Evolutionary conservation across 768 basidiomycete species (phyloP).

Genomic region (Trametes coccinea): DNA sequence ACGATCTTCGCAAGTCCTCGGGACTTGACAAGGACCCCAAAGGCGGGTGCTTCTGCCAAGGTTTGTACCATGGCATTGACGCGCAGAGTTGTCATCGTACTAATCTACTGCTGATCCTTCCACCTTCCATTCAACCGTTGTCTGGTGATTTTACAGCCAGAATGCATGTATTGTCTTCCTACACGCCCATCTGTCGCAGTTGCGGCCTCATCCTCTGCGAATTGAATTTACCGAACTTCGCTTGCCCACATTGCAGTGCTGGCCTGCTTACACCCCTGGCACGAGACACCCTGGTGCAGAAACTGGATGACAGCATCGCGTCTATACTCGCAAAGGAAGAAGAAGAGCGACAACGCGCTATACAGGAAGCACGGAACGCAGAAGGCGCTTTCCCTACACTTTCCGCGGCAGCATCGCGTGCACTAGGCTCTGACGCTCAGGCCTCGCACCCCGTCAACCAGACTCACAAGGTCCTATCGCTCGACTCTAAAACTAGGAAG

Average conservation of each 20-base stretch:
- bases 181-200: slow-evolving; percentile 52
- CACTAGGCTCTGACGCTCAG: slow-evolving; percentile 19
- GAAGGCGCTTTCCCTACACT: slow-evolving; percentile 67
- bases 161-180: slow-evolving; percentile 55
- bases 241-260: slow-evolving; percentile 53
- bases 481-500: slow-evolving; percentile 52
- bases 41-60: slow-evolving; percentile 72
- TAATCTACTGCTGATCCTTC: no score
- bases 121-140: neutral
- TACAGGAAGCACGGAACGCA: slow-evolving; percentile 49
- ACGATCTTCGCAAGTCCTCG: slow-evolving; percentile 39
- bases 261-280: slow-evolving; percentile 39
- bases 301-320: slow-evolving; percentile 46
- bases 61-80: slow-evolving; percentile 31
- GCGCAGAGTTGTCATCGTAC: no score
- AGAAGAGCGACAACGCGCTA: slow-evolving; percentile 45
- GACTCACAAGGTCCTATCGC: slow-evolving; percentile 60
- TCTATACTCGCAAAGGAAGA: slow-evolving; percentile 49
- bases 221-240: slow-evolving; percentile 52
- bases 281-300: slow-evolving; percentile 40
- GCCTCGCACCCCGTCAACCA: slow-evolving; percentile 35
- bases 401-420: slow-evolving; percentile 22
- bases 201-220: slow-evolving; percentile 68
- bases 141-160: slow-evolving; percentile 44
- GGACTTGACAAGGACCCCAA: slow-evolving; percentile 50